Conservation (phyloP, 768 basidiomycete genomes). For the Agrocybe praecox region DNA sequence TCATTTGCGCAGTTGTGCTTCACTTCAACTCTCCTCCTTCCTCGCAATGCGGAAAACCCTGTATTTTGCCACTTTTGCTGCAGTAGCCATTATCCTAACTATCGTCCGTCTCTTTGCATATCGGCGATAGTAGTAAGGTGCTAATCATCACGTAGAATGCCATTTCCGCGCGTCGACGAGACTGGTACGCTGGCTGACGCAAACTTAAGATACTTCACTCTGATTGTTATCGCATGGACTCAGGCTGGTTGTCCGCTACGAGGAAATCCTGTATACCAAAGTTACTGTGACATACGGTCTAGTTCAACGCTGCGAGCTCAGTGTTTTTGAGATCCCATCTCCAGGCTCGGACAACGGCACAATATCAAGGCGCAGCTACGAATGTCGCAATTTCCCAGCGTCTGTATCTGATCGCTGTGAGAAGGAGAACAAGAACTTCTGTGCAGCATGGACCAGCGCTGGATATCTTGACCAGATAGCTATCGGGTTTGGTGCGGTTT, state of each 20-base stretch:
- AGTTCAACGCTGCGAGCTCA: conserved; percentile 55
- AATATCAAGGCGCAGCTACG: conserved; percentile 53
- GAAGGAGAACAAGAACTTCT: conserved; percentile 58
- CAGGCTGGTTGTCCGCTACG: conserved; percentile 47
- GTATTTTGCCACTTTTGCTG: conserved; percentile 54
- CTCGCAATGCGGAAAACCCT: conserved; percentile 61
- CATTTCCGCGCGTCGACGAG: conserved; percentile 54
- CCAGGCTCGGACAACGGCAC: conserved; percentile 38
- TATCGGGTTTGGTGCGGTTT: conserved; percentile 62
- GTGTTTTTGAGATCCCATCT: conserved; percentile 48
- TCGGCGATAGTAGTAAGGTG: neutral
- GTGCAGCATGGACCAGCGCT: conserved; percentile 72
- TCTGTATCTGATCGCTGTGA: conserved; percentile 50
- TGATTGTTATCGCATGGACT: no score
- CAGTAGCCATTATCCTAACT: conserved; percentile 46
- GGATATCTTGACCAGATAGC: conserved; percentile 66
- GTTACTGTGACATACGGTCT: conserved; percentile 63
- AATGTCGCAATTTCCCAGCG: conserved; percentile 69
- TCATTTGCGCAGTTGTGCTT: neutral
- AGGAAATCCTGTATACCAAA: conserved; percentile 48
- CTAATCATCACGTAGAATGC: conserved; percentile 49
- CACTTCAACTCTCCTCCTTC: neutral
- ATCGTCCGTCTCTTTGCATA: conserved; percentile 43
- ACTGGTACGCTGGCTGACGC: conserved; percentile 50
- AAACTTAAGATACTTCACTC: neutral